Evolutionary conservation across 192 early-diverging fungal species (phyloP).

Genomic region (Paraglomus brasilianum): DNA sequence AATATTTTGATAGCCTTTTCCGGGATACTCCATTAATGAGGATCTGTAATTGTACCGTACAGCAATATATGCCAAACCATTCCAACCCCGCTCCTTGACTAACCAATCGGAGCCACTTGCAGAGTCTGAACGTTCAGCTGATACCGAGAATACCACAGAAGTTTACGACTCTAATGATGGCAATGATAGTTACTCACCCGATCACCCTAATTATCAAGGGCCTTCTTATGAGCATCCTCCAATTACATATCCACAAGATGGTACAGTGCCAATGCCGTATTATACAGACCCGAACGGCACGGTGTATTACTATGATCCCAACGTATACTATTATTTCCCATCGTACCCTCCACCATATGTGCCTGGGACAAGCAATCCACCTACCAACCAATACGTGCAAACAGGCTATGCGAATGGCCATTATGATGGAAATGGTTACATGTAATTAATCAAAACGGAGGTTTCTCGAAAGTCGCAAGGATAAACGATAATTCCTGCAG

Average conservation of each 20-base stretch:
- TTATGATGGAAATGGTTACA: too few relatives aligned
- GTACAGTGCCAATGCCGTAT: background rate
- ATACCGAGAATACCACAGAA: background rate
- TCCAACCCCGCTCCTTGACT: constrained; percentile 7
- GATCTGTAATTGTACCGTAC: background rate
- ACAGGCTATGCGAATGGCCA: too few relatives aligned
- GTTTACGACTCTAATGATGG: background rate
- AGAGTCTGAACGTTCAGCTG: background rate
- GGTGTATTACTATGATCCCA: constrained; percentile 30
- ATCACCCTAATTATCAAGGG: background rate
- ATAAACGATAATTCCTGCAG: too few relatives aligned
- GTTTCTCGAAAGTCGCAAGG: too few relatives aligned
- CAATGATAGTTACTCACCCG: background rate
- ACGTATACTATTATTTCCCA: constrained; percentile 16
- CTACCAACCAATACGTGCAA: too few relatives aligned
- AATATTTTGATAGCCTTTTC: background rate
- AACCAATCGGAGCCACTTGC: background rate
- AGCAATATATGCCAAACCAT: constrained; percentile 26
- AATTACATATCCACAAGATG: too few relatives aligned
- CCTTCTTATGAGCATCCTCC: background rate
- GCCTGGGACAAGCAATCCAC: too few relatives aligned
- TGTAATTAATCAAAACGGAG: too few relatives aligned
- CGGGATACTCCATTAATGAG: background rate
- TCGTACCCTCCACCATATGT: too few relatives aligned
- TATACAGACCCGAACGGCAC: constrained; percentile 16